Evolutionary conservation across 2,329 filamentous ascomycete genomes (phyloP).

Genomic region (Septoria linicola): DNA sequence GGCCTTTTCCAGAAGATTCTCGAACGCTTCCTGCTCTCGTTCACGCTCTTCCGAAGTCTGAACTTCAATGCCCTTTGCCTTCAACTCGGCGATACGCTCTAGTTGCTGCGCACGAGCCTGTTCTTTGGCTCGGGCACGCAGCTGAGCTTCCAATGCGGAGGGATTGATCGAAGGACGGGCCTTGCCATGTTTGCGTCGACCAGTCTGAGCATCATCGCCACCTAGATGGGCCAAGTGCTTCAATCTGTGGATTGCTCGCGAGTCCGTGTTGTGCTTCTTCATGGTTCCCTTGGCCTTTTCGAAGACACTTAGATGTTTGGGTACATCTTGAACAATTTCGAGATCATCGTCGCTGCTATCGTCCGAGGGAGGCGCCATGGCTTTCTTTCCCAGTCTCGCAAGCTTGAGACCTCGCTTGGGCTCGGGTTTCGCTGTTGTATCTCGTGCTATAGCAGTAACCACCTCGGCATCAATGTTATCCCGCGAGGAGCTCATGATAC

Average conservation of each 20-base stretch:
- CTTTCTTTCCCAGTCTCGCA: slow-evolving; percentile 39
- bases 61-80: slow-evolving; percentile 74
- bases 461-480: neutral
- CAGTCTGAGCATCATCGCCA: slow-evolving; percentile 50
- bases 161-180: slow-evolving; percentile 61
- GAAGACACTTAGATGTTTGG: slow-evolving; percentile 33
- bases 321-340: slow-evolving; percentile 56
- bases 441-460: slow-evolving; percentile 1
- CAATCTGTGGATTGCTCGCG: slow-evolving; percentile 36
- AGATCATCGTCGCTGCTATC: slow-evolving; percentile 57
- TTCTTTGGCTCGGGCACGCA: slow-evolving; percentile 70
- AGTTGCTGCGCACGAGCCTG: slow-evolving; percentile 78
- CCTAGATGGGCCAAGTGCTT: slow-evolving; percentile 38
- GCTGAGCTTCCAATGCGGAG: slow-evolving; percentile 64
- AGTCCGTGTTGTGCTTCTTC: slow-evolving; percentile 29
- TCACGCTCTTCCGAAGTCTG: slow-evolving; percentile 86
- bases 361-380: slow-evolving; percentile 19
- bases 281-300: slow-evolving; percentile 40
- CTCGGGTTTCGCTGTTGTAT: neutral
- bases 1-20: slow-evolving; percentile 83
- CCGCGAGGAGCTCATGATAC: slow-evolving; percentile 35
- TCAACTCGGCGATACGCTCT: slow-evolving; percentile 72
- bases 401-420: slow-evolving; percentile 31
- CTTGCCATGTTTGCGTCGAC: slow-evolving; percentile 56
- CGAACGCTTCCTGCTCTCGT: slow-evolving; percentile 75